Evolutionary conservation across 768 basidiomycete genomes (phyloP).

Genomic region (Neoboletus magnificus): DNA sequence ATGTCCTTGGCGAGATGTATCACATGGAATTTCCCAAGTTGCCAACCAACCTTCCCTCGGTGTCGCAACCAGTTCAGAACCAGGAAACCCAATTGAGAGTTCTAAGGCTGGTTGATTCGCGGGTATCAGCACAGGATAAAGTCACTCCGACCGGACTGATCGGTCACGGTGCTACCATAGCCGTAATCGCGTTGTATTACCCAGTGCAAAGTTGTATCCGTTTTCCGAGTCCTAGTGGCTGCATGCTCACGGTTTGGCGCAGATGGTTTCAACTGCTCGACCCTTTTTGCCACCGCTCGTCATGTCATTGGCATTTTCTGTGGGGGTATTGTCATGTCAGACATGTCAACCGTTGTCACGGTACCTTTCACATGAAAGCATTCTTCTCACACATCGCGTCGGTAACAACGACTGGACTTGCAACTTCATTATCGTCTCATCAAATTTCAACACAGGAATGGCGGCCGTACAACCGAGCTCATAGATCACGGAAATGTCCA

Average conservation of each 20-base stretch:
- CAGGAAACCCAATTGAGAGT: no score
- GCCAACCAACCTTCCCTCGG: not conserved
- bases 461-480: not conserved
- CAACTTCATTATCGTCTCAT: not conserved
- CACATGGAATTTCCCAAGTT: conserved; percentile 11
- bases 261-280: not conserved
- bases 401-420: no score
- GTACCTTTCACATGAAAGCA: not conserved
- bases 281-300: not conserved
- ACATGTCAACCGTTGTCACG: not conserved
- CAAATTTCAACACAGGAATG: not conserved
- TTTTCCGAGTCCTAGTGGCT: no score
- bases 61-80: not conserved
- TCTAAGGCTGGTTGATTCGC: not conserved
- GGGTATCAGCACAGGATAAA: not conserved
- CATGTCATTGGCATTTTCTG: conserved; percentile 4
- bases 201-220: no score
- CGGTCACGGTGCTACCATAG: no score
- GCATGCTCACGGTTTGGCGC: no score
- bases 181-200: no score
- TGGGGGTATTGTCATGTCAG: not conserved
- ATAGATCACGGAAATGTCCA: no score
- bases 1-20: not conserved
- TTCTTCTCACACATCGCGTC: not conserved
- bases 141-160: no score